Conservation (phyloP, 441 rosid species). For the Raphanus hybrid region DNA sequence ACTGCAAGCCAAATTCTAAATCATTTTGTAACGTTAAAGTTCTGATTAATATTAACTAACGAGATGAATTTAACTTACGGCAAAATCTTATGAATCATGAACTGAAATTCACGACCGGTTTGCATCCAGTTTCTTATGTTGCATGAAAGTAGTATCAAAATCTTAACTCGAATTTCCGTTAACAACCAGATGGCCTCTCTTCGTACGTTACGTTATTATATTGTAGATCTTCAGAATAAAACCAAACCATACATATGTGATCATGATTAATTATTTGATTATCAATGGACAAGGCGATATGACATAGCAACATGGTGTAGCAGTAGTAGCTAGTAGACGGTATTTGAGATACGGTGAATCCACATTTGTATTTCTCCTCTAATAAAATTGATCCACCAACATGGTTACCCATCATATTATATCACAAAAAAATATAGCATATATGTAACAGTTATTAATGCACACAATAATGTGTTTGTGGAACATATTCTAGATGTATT, state of each 20-base stretch:
- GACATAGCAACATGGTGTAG: constrained; percentile 33
- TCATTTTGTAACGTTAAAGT: background rate
- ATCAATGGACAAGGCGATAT: constrained; percentile 30
- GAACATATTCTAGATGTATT: constrained; percentile 3
- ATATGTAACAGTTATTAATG: constrained; percentile 4
- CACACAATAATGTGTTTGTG: constrained; percentile 27
- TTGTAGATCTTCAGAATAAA: constrained; percentile 8
- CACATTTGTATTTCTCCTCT: constrained; percentile 18
- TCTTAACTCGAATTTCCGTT: background rate
- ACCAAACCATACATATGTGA: constrained; percentile 14
- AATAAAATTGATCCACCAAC: constrained; percentile 29
- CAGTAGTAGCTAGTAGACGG: constrained; percentile 36
- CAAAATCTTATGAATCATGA: background rate
- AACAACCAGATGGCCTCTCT: too few species aligned
- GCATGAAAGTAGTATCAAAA: background rate
- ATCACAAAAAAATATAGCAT: background rate
- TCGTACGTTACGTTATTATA: background rate
- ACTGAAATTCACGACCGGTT: background rate
- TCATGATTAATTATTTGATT: constrained; percentile 4
- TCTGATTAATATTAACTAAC: background rate
- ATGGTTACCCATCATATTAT: constrained; percentile 37
- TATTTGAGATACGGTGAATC: constrained; percentile 42
- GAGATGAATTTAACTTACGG: background rate
- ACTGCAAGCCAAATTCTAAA: constrained; percentile 6
- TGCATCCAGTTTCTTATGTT: background rate